A percentile compares a stretch with the other conserved stretches of the same genome.
Evolutionary conservation across 2,329 filamentous ascomycete genomes (phyloP).

Genomic region (Stachybotrys chartarum): DNA sequence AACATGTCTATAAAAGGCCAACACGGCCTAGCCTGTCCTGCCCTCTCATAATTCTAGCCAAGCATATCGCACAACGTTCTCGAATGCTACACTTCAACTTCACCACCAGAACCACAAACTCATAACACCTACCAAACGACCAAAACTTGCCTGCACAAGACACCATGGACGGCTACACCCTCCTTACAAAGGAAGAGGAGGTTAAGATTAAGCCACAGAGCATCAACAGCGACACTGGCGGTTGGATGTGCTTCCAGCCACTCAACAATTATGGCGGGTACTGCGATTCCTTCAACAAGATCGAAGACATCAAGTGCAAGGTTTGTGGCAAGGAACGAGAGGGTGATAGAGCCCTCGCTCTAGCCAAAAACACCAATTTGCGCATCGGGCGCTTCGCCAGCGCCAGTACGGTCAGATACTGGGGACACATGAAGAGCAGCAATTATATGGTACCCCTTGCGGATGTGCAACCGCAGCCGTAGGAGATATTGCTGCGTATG

Average conservation of each 20-base stretch:
- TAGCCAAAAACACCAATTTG: neutral
- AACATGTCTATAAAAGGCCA: too few relatives aligned
- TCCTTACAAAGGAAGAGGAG: neutral
- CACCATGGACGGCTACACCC: neutral
- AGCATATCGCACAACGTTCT: too few relatives aligned
- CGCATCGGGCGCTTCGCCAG: neutral
- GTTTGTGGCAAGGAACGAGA: neutral
- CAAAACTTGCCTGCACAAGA: neutral
- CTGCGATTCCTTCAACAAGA: neutral
- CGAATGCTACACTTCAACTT: too few relatives aligned
- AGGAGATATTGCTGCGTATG: too few relatives aligned
- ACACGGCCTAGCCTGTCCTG: too few relatives aligned
- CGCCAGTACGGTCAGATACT: neutral
- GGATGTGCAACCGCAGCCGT: too few relatives aligned
- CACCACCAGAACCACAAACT: too few relatives aligned
- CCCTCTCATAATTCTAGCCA: too few relatives aligned
- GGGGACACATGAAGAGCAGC: neutral
- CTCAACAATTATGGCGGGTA: neutral
- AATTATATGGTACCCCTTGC: neutral
- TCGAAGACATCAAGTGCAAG: neutral
- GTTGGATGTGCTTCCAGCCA: neutral
- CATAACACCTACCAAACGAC: too few relatives aligned
- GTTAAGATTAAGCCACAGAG: neutral
- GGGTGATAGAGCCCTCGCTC: neutral
- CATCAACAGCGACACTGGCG: neutral